These are phyloP conservation scores for Amanita fuliginea DNA, from an alignment of 768 basidiomycete species.

Conservation along the genomic window DNA sequence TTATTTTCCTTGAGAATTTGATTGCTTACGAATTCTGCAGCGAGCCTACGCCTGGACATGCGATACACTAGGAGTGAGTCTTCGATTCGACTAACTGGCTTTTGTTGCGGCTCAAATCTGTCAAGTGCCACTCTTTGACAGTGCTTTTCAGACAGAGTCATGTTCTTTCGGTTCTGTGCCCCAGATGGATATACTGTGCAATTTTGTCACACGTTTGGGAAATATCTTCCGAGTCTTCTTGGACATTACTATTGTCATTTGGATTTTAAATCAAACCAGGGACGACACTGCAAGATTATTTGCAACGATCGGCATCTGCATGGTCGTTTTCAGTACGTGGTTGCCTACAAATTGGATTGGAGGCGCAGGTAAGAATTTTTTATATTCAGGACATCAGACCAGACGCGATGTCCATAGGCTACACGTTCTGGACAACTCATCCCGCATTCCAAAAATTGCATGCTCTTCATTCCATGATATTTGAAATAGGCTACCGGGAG, in stretches of 20 bases:
- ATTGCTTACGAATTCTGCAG: conserved; percentile 8
- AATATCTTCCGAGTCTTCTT: background rate
- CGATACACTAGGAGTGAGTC: conserved; percentile 11
- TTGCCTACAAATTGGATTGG: conserved; percentile 24
- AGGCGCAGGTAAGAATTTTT: conserved; percentile 19
- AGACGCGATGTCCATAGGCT: conserved; percentile 17
- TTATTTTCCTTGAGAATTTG: background rate
- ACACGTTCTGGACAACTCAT: conserved; percentile 28
- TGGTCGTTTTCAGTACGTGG: conserved; percentile 19
- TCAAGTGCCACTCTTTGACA: conserved; percentile 2
- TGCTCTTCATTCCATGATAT: conserved; percentile 26
- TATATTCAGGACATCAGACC: background rate
- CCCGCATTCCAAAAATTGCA: conserved; percentile 24
- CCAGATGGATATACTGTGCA: background rate
- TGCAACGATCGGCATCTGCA: conserved; percentile 15
- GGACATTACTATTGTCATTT: background rate
- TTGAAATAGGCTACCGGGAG: conserved; percentile 21
- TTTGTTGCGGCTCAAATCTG: background rate
- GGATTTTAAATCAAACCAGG: conserved; percentile 6
- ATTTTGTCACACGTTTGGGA: background rate
- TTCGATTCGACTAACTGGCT: background rate
- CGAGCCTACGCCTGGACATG: conserved; percentile 15
- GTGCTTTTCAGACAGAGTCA: background rate
- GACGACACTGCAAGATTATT: conserved; percentile 15
- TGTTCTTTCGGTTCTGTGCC: background rate